phyloP scores from a whole-genome alignment of 352 stramenopile species.

The Nothophytophthora sp. region DNA sequence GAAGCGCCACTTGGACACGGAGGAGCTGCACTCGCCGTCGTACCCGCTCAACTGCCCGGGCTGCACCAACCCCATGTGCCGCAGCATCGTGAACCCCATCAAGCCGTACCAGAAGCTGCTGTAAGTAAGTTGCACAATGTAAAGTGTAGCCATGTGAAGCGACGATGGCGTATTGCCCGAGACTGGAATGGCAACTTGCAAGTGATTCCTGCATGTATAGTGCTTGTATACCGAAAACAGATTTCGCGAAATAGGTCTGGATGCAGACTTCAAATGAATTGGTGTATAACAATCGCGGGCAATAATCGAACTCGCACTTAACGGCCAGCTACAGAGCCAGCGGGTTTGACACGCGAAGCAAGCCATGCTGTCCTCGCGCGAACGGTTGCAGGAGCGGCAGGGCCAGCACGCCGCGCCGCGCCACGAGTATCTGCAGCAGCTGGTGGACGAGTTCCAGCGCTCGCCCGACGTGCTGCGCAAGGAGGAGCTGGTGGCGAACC shows the following conservation, averaged over 20 bases:
- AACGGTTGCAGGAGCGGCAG: constrained; percentile 60
- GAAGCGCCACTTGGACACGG: constrained; percentile 88
- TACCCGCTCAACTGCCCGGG: constrained; percentile 87
- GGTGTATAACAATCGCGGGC: no score
- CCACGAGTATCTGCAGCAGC: constrained; percentile 77
- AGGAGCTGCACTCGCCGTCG: constrained; percentile 71
- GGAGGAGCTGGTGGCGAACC: constrained; percentile 76
- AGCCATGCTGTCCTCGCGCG: constrained; percentile 65
- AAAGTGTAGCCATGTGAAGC: no score
- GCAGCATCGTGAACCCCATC: constrained; percentile 85
- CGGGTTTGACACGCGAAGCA: no score
- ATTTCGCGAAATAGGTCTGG: no score
- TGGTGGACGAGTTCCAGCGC: constrained; percentile 76
- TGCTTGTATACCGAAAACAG: no score
- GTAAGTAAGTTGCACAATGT: no score
- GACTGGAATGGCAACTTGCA: no score
- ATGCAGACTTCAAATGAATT: no score
- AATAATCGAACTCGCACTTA: no score
- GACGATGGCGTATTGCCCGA: no score
- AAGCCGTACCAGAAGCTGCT: constrained; percentile 67
- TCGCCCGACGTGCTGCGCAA: constrained; percentile 57
- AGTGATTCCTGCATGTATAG: no score
- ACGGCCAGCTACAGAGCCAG: no score
- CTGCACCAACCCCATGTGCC: constrained; percentile 85
- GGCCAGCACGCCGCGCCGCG: constrained; percentile 65